phyloP scores from a whole-genome alignment of 192 early-diverging fungal genomes.

The Chytriomyces confervae region DNA sequence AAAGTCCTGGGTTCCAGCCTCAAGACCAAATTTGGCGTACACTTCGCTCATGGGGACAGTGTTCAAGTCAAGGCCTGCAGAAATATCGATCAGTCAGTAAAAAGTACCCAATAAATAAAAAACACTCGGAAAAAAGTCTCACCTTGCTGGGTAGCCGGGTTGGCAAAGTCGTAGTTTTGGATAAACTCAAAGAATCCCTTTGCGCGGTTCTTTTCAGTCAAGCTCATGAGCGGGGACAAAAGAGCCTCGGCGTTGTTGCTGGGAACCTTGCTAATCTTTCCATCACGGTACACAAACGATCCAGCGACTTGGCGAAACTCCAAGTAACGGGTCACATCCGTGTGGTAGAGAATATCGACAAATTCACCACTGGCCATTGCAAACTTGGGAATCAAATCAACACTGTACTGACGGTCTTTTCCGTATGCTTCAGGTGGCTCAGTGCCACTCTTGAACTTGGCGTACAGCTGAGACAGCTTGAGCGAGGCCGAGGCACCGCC shows the following conservation, averaged over 20 bases:
- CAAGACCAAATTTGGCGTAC: slow-evolving; percentile 88
- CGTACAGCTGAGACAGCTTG: slow-evolving; percentile 78
- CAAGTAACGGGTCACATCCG: slow-evolving; percentile 96
- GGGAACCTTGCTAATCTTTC: slow-evolving; percentile 94
- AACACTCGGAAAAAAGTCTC: slow-evolving; percentile 73
- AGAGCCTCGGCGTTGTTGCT: slow-evolving; percentile 86
- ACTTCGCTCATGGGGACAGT: slow-evolving; percentile 75
- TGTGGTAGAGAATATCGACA: slow-evolving; percentile 95
- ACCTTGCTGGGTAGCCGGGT: slow-evolving; percentile 69
- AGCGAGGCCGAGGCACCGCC: slow-evolving; percentile 89
- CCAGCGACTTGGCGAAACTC: slow-evolving; percentile 96
- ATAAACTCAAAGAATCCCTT: slow-evolving; percentile 97
- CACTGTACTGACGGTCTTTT: slow-evolving; percentile 85
- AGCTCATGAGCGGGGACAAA: slow-evolving; percentile 82
- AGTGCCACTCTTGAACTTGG: slow-evolving; percentile 36
- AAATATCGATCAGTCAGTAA: slow-evolving; percentile 30
- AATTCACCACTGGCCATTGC: slow-evolving; percentile 98
- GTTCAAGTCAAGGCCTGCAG: slow-evolving; percentile 52
- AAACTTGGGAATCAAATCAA: slow-evolving; percentile 99
- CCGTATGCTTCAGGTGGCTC: slow-evolving; percentile 57
- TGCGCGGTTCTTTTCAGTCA: slow-evolving; percentile 92
- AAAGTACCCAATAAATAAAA: slow-evolving; percentile 75
- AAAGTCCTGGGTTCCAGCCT: slow-evolving; percentile 94
- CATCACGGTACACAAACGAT: slow-evolving; percentile 89
- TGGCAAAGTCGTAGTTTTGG: slow-evolving; percentile 78